Percentiles rank a stretch among this genome's conserved stretches.
Conservation (phyloP, 2,329 filamentous ascomycete species). For the Fusarium sp. region DNA sequence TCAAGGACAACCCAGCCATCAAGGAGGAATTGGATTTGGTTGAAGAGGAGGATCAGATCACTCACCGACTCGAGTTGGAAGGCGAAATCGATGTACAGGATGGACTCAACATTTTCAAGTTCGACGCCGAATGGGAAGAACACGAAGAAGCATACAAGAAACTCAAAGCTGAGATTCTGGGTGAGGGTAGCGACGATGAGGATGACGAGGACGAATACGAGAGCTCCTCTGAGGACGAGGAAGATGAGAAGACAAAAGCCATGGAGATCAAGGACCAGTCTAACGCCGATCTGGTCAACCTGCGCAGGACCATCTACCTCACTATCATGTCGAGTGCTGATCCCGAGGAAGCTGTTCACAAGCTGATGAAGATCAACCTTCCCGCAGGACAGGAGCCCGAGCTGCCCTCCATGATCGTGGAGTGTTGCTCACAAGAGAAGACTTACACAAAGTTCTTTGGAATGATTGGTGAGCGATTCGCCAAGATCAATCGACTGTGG, state of each 20-base stretch:
- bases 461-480: constrained; percentile 92
- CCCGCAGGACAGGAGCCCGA: constrained; percentile 89
- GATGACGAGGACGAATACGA: constrained; percentile 73
- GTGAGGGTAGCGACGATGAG: constrained; percentile 89
- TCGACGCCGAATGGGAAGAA: constrained; percentile 88
- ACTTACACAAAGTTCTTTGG: constrained; percentile 99
- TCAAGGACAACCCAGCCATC: constrained; percentile 92
- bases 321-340: constrained; percentile 98
- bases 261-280: constrained; percentile 98
- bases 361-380: constrained; percentile 93
- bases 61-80: constrained; percentile 85
- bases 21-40: constrained; percentile 95
- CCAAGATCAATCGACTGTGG: constrained; percentile 96
- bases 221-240: constrained; percentile 78
- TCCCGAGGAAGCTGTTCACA: constrained; percentile 97
- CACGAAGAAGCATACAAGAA: constrained; percentile 92
- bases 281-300: constrained; percentile 93
- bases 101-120: constrained; percentile 94
- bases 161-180: constrained; percentile 92
- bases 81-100: constrained; percentile 89
- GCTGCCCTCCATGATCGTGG: constrained; percentile 95
- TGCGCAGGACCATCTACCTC: constrained; percentile 94
- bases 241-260: constrained; percentile 82
- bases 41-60: constrained; percentile 98
- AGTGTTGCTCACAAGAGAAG: constrained; percentile 95